These are phyloP conservation scores for Bipolaris cookei DNA, from an alignment of 2,329 filamentous ascomycete genomes.

Conservation along the genomic window DNA sequence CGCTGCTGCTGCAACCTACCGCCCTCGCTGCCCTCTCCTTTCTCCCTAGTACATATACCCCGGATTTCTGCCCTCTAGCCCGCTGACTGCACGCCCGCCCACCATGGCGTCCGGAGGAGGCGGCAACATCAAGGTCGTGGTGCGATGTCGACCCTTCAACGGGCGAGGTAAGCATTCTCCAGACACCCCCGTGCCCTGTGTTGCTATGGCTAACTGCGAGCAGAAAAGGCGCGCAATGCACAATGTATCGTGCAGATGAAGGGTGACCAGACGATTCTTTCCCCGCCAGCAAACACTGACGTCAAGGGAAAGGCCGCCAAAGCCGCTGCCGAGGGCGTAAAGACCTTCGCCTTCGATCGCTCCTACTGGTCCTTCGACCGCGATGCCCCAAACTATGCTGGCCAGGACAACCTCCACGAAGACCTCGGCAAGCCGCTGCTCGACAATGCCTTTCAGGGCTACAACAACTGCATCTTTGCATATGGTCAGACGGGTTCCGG, in stretches of 20 bases:
- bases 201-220: constrained; percentile 25
- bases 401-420: constrained; percentile 85
- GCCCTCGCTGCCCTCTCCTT: constrained; percentile 26
- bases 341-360: constrained; percentile 93
- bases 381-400: constrained; percentile 80
- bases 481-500: constrained; percentile 98
- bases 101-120: constrained; percentile 75
- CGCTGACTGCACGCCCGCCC: constrained; percentile 6
- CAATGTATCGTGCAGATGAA: constrained; percentile 99
- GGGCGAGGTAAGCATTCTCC: constrained; percentile 70
- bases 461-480: constrained; percentile 99
- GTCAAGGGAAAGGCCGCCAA: constrained; percentile 70
- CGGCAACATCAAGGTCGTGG: constrained; percentile 98
- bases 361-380: constrained; percentile 99
- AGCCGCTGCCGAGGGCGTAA: constrained; percentile 67
- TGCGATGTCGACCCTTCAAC: constrained; percentile 95
- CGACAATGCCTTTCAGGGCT: constrained; percentile 97
- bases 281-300: constrained; percentile 67
- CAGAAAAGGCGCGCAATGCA: constrained; percentile 88
- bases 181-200: background rate
- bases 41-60: constrained; percentile 8
- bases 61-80: constrained; percentile 5
- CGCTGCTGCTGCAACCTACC: constrained; percentile 17
- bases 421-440: constrained; percentile 89
- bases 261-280: constrained; percentile 85